phyloP scores from a whole-genome alignment of 208 protist species.

The Trypanosoma boissoni region DNA sequence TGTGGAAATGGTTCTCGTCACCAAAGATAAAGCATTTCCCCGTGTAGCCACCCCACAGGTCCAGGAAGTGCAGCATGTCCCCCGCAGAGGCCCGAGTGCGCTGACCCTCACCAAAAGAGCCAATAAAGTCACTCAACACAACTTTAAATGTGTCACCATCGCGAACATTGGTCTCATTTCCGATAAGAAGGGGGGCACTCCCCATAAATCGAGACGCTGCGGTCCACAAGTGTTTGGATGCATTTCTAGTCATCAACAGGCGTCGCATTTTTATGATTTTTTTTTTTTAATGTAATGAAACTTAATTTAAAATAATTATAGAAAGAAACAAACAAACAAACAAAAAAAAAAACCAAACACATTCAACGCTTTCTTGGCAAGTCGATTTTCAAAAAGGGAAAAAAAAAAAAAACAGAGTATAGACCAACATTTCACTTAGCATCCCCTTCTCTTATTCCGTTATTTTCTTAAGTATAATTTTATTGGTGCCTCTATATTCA shows the following conservation, averaged over 20 bases:
- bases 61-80: conserved; percentile 33
- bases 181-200: conserved; percentile 15
- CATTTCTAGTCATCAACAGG: background rate
- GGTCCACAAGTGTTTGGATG: background rate
- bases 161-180: conserved; percentile 11
- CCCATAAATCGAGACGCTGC: background rate
- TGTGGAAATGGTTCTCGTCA: background rate
- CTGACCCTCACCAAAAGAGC: conserved; percentile 12
- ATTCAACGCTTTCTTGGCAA: too few species aligned
- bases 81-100: conserved; percentile 27
- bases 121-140: conserved; percentile 22
- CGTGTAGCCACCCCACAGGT: conserved; percentile 8
- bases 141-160: conserved; percentile 13
- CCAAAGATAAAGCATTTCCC: conserved; percentile 22
- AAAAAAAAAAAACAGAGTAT: too few species aligned
- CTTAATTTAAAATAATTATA: too few species aligned
- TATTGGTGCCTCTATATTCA: too few species aligned
- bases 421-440: too few species aligned
- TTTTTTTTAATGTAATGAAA: too few species aligned
- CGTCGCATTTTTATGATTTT: too few species aligned
- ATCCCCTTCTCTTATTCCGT: too few species aligned
- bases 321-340: background rate
- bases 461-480: too few species aligned
- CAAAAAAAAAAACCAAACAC: conserved; percentile 13
- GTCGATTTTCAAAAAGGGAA: too few species aligned